A percentile compares a stretch with the other conserved stretches of the same genome.
Evolutionary conservation across 192 early-diverging fungal genomes (phyloP).

Genomic region (Haplosporangium gracile): DNA sequence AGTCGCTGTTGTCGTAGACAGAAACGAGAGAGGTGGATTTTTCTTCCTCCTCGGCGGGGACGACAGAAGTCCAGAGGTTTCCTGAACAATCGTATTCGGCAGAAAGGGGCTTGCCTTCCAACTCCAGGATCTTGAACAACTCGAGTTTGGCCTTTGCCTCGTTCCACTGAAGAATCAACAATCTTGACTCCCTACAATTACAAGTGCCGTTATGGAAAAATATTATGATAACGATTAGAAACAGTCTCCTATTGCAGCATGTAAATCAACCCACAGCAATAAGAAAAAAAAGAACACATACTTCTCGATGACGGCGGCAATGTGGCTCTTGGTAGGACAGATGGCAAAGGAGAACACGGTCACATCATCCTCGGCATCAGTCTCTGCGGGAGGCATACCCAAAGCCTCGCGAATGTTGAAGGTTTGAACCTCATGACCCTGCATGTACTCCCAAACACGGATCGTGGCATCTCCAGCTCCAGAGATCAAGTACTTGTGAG

Average conservation of each 20-base stretch:
- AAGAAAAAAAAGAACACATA: slow-evolving; percentile 17
- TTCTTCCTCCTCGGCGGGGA: slow-evolving; percentile 13
- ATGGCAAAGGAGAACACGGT: slow-evolving; percentile 55
- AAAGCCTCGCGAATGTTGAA: slow-evolving; percentile 67
- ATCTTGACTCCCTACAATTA: slow-evolving; percentile 29
- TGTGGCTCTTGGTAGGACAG: slow-evolving; percentile 48
- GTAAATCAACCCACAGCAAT: background rate
- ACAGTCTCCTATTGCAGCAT: background rate
- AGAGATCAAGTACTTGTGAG: slow-evolving; percentile 73
- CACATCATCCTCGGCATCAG: slow-evolving; percentile 42
- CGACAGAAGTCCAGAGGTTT: slow-evolving; percentile 63
- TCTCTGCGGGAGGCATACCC: slow-evolving; percentile 47
- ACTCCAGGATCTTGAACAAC: slow-evolving; percentile 39
- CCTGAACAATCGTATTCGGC: slow-evolving; percentile 61
- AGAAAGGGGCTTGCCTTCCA: slow-evolving; percentile 48
- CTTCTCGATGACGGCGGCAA: slow-evolving; percentile 65
- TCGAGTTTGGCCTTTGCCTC: slow-evolving; percentile 42
- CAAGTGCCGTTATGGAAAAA: background rate
- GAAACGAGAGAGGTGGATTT: slow-evolving; percentile 24
- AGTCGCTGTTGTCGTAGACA: slow-evolving; percentile 38
- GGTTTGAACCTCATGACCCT: slow-evolving; percentile 75
- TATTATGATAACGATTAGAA: background rate
- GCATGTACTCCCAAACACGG: slow-evolving; percentile 78
- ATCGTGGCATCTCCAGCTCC: slow-evolving; percentile 89
- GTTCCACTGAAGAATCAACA: slow-evolving; percentile 60